These are phyloP conservation scores for Puccinia coronata DNA, from an alignment of 1,284 basidiomycete genomes.

Conservation along the genomic window DNA sequence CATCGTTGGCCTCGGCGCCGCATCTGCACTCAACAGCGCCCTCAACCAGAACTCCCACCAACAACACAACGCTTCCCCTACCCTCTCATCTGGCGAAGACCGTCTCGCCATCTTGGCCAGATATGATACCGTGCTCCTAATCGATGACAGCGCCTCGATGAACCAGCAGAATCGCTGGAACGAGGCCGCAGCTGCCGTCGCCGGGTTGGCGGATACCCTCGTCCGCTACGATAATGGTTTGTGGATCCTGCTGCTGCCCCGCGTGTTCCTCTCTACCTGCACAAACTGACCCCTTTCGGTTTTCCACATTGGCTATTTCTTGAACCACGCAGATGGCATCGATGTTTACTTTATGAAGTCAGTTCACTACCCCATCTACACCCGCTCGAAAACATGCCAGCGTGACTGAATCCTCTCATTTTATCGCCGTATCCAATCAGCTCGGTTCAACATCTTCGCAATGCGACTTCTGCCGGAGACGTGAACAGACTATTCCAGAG, in stretches of 20 bases:
- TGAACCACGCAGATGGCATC: conserved; percentile 19
- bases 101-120: conserved; percentile 32
- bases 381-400: background rate
- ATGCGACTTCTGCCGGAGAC: conserved; percentile 23
- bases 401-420: background rate
- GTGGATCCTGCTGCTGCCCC: background rate
- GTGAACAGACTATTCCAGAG: conserved; percentile 28
- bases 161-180: conserved; percentile 26
- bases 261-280: background rate
- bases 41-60: background rate
- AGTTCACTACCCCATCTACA: background rate
- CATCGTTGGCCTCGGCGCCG: conserved; percentile 40
- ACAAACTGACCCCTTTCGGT: background rate
- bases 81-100: conserved; percentile 18
- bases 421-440: background rate
- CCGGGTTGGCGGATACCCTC: conserved; percentile 29
- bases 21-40: conserved; percentile 28
- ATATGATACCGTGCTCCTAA: conserved; percentile 45
- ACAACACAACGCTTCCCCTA: background rate
- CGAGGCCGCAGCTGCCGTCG: conserved; percentile 36
- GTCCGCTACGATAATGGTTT: conserved; percentile 43
- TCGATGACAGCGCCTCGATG: conserved; percentile 47
- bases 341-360: conserved; percentile 49
- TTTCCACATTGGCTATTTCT: background rate
- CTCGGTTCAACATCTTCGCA: conserved; percentile 37